phyloP scores from a whole-genome alignment of 176 grass and related monocot genomes.

The Pontederia paniculata region DNA sequence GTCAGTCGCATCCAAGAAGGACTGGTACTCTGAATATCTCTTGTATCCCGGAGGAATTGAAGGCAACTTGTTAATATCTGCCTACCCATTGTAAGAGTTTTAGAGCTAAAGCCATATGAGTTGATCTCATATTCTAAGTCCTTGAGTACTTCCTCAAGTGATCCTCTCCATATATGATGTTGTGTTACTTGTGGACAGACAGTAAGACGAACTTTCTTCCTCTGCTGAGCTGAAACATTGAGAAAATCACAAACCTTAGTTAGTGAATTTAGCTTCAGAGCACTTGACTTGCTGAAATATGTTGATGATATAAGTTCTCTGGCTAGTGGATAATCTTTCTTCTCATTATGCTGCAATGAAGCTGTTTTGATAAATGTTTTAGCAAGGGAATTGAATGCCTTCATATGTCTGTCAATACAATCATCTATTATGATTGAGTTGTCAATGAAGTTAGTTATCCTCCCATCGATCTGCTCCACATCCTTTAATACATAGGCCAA shows the following conservation, averaged over 20 bases:
- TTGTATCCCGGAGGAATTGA: slow-evolving; percentile 30
- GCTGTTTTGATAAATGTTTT: slow-evolving; percentile 24
- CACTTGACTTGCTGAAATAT: slow-evolving; percentile 11
- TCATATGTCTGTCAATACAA: slow-evolving; percentile 23
- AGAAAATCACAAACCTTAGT: slow-evolving; percentile 49
- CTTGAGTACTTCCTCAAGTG: slow-evolving; percentile 52
- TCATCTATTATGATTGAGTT: slow-evolving; percentile 22
- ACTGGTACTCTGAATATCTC: slow-evolving; percentile 15
- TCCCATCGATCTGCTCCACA: slow-evolving; percentile 26
- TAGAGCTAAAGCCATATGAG: slow-evolving; percentile 17
- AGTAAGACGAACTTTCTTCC: slow-evolving; percentile 49
- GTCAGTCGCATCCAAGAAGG: slow-evolving; percentile 73
- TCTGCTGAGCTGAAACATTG: slow-evolving; percentile 51
- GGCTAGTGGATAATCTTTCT: not conserved
- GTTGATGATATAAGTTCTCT: not conserved
- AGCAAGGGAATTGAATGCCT: slow-evolving; percentile 45
- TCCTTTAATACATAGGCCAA: slow-evolving; percentile 31
- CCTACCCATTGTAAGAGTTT: slow-evolving; percentile 37
- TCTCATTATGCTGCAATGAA: not conserved
- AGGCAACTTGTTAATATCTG: slow-evolving; percentile 53
- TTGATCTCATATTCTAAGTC: slow-evolving; percentile 45
- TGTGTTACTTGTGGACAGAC: slow-evolving; percentile 78
- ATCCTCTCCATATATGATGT: slow-evolving; percentile 62
- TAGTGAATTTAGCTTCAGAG: slow-evolving; percentile 37
- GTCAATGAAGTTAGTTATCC: slow-evolving; percentile 12